Evolutionary conservation across 257 asterid species (phyloP).

Genomic region (Verbena officinalis): DNA sequence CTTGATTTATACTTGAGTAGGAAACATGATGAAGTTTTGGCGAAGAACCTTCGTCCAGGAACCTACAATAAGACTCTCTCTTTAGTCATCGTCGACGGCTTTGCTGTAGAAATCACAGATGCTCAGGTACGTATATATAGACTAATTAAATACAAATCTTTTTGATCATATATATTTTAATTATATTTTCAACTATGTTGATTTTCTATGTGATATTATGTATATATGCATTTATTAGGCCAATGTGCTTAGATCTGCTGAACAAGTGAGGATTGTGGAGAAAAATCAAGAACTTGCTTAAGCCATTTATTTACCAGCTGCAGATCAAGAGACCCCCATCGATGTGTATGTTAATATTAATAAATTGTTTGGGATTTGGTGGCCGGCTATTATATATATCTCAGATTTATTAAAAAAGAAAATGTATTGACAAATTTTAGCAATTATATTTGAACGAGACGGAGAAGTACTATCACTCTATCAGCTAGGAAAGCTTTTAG

Average conservation of each 20-base stretch:
- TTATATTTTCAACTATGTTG: neutral
- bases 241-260: constrained; percentile 72
- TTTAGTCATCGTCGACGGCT: constrained; percentile 81
- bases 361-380: neutral
- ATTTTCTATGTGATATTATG: neutral
- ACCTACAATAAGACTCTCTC: constrained; percentile 76
- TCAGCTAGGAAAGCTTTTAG: too few relatives aligned
- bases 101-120: constrained; percentile 77
- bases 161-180: too few relatives aligned
- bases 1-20: constrained; percentile 72
- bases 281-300: constrained; percentile 74
- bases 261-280: constrained; percentile 89
- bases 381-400: neutral
- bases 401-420: neutral
- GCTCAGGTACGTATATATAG: constrained; percentile 51
- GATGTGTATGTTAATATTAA: neutral
- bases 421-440: constrained; percentile 1
- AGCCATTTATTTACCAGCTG: neutral
- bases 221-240: constrained; percentile 46
- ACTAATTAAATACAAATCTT: neutral
- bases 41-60: constrained; percentile 54
- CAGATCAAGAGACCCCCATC: neutral
- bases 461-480: neutral
- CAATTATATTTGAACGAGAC: neutral
- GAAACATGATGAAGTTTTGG: constrained; percentile 78